These are phyloP conservation scores for Clonostachys solani DNA, from an alignment of 2,329 filamentous ascomycete genomes.

Conservation along the genomic window DNA sequence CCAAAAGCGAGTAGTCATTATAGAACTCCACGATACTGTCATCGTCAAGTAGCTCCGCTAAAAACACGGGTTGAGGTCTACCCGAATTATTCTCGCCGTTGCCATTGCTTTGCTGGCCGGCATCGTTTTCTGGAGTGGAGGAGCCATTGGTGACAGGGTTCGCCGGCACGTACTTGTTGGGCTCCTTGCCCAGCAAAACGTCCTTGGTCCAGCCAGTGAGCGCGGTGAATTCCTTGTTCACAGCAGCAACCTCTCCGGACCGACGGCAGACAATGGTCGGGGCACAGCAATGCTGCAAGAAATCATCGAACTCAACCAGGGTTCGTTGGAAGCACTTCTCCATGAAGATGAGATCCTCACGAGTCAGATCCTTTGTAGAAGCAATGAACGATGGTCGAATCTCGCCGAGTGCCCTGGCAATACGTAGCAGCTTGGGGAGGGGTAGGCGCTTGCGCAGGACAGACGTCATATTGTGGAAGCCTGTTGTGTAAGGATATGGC, in stretches of 20 bases:
- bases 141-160: constrained; percentile 29
- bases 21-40: constrained; percentile 93
- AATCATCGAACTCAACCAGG: constrained; percentile 88
- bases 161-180: constrained; percentile 83
- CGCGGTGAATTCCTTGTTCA: constrained; percentile 95
- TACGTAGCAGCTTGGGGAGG: constrained; percentile 70
- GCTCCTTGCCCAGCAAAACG: constrained; percentile 79
- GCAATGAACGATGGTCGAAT: constrained; percentile 93
- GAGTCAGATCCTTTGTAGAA: constrained; percentile 82
- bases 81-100: constrained; percentile 49
- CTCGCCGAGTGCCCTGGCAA: constrained; percentile 81
- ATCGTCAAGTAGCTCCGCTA: constrained; percentile 90
- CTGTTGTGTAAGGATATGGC: constrained; percentile 85
- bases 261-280: constrained; percentile 89
- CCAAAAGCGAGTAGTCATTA: constrained; percentile 88
- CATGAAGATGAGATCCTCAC: constrained; percentile 92
- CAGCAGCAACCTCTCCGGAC: constrained; percentile 90
- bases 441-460: constrained; percentile 77
- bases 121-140: background rate
- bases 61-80: constrained; percentile 73
- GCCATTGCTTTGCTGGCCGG: constrained; percentile 25
- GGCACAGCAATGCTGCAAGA: constrained; percentile 81
- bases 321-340: constrained; percentile 95
- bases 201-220: constrained; percentile 93
- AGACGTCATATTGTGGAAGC: constrained; percentile 83